Percentiles rank a stretch among this genome's conserved stretches.
Conservation (phyloP, 208 protist species). For the Leishmania arabica region DNA sequence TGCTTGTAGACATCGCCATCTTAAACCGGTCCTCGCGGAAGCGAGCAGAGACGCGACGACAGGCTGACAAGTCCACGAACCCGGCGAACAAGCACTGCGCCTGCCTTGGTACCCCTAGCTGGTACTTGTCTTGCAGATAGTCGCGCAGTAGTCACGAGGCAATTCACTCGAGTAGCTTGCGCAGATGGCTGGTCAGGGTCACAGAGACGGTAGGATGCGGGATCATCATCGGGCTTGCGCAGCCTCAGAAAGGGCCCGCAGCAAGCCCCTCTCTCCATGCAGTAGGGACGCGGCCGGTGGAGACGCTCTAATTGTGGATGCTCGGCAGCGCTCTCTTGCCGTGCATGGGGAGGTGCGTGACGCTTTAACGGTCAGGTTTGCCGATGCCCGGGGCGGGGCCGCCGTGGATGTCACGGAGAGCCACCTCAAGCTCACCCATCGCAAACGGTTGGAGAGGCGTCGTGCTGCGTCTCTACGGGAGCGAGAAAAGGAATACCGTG, state of each 20-base stretch:
- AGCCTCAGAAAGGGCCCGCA: neutral
- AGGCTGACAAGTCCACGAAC: neutral
- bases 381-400: neutral
- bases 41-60: neutral
- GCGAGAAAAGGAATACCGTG: neutral
- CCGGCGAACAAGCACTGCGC: neutral
- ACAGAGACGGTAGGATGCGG: neutral
- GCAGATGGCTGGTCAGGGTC: neutral
- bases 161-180: neutral
- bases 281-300: neutral
- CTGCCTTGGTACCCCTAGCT: neutral
- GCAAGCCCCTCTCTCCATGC: neutral
- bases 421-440: neutral
- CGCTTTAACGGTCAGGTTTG: neutral
- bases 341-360: neutral
- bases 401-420: neutral
- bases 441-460: neutral
- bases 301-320: neutral
- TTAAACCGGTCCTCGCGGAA: neutral
- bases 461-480: neutral
- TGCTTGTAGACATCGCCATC: neutral
- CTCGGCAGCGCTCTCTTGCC: neutral
- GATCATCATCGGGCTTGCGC: neutral
- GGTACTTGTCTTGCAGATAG: neutral
- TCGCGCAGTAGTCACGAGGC: neutral